Evolutionary conservation across 164 flowering plant genomes (phyloP), one percentile per base, ranked within the genome.

Genomic region (Echeveria elegans): DNA sequence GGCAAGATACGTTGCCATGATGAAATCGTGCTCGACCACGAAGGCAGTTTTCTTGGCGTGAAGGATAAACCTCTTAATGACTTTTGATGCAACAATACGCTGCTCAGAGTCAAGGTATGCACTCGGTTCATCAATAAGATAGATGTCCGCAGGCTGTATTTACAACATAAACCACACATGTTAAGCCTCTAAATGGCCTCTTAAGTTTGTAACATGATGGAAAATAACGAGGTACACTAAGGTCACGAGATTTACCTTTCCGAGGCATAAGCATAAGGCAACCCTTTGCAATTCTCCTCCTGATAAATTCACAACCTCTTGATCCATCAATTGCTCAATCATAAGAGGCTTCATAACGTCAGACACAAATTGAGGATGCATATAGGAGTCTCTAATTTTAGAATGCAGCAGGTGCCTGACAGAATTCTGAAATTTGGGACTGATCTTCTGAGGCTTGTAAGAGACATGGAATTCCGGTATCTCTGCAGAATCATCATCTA

Each of bases 211-310:
- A 3, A 34, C 7, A 7, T 34, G 37, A 34, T 34, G 3, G 37
- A 34, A 7, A 34, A 34, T 34, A 34, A 34, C 5, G 5, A 34
- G 37, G 7, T 34, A 34, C 37, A 3, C 3, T 29, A 24, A 9
- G 47, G 18, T 11, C n/a, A 1, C 16, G 26, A 56, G 14, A 23
- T 21, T 64, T 79, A 94, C 99, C 99, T 92, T 92, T 68, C 99
- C 99, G 68, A 95, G 96, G 79, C 99, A 95, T 0, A 95, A 83
- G 66, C 87, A 81, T 45, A 92, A 74, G 52, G 99, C 99, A 76
- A 95, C 99, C 72, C 99, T 84, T 77, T 92, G 99, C 85, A 92
- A 76, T 79, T 95, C 98, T 58, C 97, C 99, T 75, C 99, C 98
- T 71, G 99, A 92, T n/a, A 92, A 94, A 80, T 92, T 92, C 53